Conservation (phyloP, 192 early-diverging fungal species). For the Backusella tarrabulga region DNA sequence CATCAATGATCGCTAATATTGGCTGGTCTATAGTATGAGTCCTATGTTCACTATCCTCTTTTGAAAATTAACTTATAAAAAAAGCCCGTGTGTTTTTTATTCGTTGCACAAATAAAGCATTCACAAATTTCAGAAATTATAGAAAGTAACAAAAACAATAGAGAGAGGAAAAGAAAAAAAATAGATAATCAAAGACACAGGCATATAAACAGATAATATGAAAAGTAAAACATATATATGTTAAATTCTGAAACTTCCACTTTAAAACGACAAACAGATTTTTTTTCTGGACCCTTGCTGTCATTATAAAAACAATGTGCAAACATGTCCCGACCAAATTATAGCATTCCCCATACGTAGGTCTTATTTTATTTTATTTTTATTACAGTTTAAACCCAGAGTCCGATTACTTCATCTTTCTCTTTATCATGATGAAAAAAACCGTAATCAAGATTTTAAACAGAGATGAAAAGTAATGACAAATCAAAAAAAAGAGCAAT, state of each 20-base stretch:
- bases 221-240: neutral
- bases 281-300: neutral
- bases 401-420: neutral
- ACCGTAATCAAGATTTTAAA: neutral
- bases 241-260: neutral
- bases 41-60: neutral
- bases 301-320: neutral
- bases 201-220: neutral
- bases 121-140: neutral
- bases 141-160: neutral
- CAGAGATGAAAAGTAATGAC: neutral
- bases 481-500: neutral
- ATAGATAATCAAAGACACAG: neutral
- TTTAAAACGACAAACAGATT: neutral
- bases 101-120: slow-evolving; percentile 2
- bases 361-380: neutral
- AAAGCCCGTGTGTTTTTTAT: slow-evolving; percentile 6
- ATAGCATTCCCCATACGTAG: neutral
- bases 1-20: neutral
- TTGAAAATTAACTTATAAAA: neutral
- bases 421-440: neutral
- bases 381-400: slow-evolving; percentile 1
- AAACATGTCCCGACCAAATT: slow-evolving; percentile 2
- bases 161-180: neutral
- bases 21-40: neutral